Evolutionary conservation across 1,284 basidiomycete species (phyloP).

Genomic region (Erythrobasidium hasegawianum): DNA sequence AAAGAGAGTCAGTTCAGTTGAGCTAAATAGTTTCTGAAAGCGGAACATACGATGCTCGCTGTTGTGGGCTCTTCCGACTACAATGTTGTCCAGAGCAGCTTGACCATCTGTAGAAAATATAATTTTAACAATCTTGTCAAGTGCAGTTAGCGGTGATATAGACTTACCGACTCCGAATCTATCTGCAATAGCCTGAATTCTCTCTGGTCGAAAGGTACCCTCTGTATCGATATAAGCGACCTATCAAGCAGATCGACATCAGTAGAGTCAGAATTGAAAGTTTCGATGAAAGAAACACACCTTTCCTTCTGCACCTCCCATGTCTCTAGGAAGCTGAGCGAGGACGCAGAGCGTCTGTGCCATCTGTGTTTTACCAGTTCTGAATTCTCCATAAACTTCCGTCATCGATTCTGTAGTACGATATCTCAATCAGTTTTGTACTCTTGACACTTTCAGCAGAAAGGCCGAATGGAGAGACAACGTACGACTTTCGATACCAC

Average conservation of each 20-base stretch:
- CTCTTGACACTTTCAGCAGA: neutral
- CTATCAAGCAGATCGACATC: slow-evolving; percentile 13
- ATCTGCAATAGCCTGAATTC: slow-evolving; percentile 81
- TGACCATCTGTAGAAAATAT: slow-evolving; percentile 50
- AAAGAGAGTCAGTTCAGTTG: slow-evolving; percentile 19
- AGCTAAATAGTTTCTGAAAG: neutral
- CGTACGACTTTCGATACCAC: slow-evolving; percentile 28
- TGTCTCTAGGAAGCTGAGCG: slow-evolving; percentile 73
- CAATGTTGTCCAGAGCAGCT: slow-evolving; percentile 79
- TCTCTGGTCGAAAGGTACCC: slow-evolving; percentile 86
- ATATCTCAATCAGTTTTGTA: too few relatives aligned
- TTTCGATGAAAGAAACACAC: slow-evolving; percentile 49
- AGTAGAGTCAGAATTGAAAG: too few relatives aligned
- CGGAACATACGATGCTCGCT: slow-evolving; percentile 71
- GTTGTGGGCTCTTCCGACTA: slow-evolving; percentile 73
- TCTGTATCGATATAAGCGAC: slow-evolving; percentile 93
- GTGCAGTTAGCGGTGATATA: neutral
- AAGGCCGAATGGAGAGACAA: neutral
- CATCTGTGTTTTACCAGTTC: slow-evolving; percentile 82
- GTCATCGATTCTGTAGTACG: slow-evolving; percentile 91
- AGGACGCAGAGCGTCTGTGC: slow-evolving; percentile 88
- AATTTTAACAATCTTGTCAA: neutral
- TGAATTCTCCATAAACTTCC: slow-evolving; percentile 55
- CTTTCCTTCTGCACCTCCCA: slow-evolving; percentile 86
- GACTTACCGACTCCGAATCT: slow-evolving; percentile 68